A percentile compares a stretch with the other conserved stretches of the same genome.
Evolutionary conservation across 192 early-diverging fungal species (phyloP).

Genomic region (Umbelopsis sp.): DNA sequence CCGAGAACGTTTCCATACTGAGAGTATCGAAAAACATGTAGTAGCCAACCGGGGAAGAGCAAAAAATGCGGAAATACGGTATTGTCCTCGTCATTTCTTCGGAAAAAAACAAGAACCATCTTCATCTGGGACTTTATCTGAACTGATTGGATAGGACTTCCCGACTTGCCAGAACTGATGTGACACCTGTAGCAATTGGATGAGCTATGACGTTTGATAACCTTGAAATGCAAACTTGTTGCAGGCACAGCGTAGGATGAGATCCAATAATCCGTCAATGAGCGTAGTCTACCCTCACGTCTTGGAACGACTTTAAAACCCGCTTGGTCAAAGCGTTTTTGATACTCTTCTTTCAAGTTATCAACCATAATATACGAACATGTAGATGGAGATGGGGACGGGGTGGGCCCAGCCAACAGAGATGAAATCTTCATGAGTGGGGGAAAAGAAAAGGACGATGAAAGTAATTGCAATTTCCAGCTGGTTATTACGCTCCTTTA

Average conservation of each 20-base stretch:
- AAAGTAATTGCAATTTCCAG: neutral
- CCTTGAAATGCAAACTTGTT: slow-evolving; percentile 28
- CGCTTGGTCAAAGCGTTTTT: slow-evolving; percentile 6
- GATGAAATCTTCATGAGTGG: neutral
- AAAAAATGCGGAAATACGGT: slow-evolving; percentile 33
- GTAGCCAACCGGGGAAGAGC: slow-evolving; percentile 38
- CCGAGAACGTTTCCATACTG: slow-evolving; percentile 29
- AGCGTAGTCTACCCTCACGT: slow-evolving; percentile 8
- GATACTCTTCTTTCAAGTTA: slow-evolving; percentile 16
- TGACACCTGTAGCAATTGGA: slow-evolving; percentile 29
- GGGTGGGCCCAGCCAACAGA: neutral
- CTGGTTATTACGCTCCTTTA: neutral
- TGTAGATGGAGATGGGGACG: neutral
- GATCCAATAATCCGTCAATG: neutral
- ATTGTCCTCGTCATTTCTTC: slow-evolving; percentile 15
- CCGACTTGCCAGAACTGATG: slow-evolving; percentile 31
- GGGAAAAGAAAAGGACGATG: neutral
- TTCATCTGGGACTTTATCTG: slow-evolving; percentile 33
- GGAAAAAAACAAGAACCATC: slow-evolving; percentile 32
- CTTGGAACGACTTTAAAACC: slow-evolving; percentile 4
- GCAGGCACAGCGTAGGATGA: neutral
- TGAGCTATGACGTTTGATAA: slow-evolving; percentile 29
- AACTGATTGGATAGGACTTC: slow-evolving; percentile 25
- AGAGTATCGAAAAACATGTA: slow-evolving; percentile 33
- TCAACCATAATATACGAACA: neutral